These are phyloP conservation scores for Gnomoniopsis sp. DNA, from an alignment of 2,329 filamentous ascomycete genomes.

Conservation along the genomic window DNA sequence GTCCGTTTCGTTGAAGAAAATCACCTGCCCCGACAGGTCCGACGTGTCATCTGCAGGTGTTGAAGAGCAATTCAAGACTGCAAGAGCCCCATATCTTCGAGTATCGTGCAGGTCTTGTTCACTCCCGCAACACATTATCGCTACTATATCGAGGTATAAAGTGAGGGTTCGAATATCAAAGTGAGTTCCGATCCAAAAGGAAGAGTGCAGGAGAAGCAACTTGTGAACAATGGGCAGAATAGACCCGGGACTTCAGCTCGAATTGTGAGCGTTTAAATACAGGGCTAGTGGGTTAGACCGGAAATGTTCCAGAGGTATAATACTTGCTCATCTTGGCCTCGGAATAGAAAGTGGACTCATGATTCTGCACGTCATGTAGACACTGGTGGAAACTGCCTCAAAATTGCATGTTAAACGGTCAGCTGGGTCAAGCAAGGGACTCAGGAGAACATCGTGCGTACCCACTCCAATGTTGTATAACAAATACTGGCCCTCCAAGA, in stretches of 20 bases:
- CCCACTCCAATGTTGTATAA: neutral
- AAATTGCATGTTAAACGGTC: neutral
- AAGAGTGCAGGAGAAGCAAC: neutral
- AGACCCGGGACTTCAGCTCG: no score
- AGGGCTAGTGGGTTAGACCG: no score
- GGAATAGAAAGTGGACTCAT: neutral
- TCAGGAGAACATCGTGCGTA: neutral
- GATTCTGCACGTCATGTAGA: neutral
- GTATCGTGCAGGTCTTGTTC: constrained; percentile 11
- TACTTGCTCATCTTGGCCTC: neutral
- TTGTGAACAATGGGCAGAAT: neutral
- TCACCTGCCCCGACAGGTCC: constrained; percentile 3
- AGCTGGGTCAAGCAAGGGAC: neutral
- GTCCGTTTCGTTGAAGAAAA: constrained; percentile 12
- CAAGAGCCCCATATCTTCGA: constrained; percentile 11
- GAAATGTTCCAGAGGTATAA: neutral
- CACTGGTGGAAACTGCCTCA: neutral
- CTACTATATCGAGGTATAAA: neutral
- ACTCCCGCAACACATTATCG: constrained; percentile 11
- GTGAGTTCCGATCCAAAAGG: neutral
- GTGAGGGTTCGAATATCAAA: neutral
- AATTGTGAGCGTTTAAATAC: no score
- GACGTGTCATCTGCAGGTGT: neutral
- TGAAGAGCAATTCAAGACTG: constrained; percentile 6
- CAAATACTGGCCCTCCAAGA: neutral